Base-by-base conservation (phyloP, 306 rosid species). In the Quillaja saponaria region DNA sequence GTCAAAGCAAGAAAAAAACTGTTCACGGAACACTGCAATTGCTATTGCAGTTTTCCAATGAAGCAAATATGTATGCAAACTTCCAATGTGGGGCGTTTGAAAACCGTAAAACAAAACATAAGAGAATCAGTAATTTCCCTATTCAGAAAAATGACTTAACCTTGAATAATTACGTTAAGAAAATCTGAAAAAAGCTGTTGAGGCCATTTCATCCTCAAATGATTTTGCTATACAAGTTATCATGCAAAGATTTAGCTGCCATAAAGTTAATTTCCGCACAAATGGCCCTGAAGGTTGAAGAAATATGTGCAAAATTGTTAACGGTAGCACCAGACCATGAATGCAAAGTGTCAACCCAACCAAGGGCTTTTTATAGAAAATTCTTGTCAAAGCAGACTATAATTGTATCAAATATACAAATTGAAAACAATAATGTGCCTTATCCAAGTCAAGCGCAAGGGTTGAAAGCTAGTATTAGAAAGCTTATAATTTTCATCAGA, bases 331-430 rank as follows among this genome's bases (percentile, higher is more conserved):
- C 8, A 25, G 34, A 48, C 58, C n/a, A 53, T 13, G 52, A 54
- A 63, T 42, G 49, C n/a, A 14, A 65, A 50, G 10, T 53, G 46
- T n/a, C n/a, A n/a, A n/a, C n/a, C 25, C 40, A 49, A 71, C 48
- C 34, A 25, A 44, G 14, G 70, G 18, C 10, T 17, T 39, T 10
- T 13, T 48, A 19, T 56, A 34, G 59, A 44, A 44, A 48, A 48
- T 13, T 35, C 5, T 5, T 49, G 13, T 9, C 25, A 38, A 4
- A 52, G 28, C n/a, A n/a, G n/a, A n/a, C n/a, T n/a, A n/a, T n/a
- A n/a, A n/a, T n/a, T n/a, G n/a, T 33, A 46, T 47, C 34, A 45
- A 55, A 49, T 20, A 68, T 10, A 51, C 45, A 13, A 49, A 25
- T 35, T 6, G 15, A 40, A 9, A 35, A 6, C 38, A 40, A 47